These are phyloP conservation scores for Phytophthora colocasiae DNA, from an alignment of 352 stramenopile species.

Conservation along the genomic window DNA sequence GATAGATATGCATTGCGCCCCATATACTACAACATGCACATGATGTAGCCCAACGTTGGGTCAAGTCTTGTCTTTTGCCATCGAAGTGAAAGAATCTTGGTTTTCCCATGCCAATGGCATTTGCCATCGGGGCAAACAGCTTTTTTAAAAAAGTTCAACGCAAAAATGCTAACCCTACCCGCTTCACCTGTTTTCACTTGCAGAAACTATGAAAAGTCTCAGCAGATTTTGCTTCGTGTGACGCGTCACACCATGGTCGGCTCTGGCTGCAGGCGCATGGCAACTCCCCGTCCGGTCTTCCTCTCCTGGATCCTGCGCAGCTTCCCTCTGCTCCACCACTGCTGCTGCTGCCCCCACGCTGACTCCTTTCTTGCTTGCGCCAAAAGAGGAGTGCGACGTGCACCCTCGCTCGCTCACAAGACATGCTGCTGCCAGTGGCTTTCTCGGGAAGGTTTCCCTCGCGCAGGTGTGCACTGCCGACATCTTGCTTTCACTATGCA, in stretches of 20 bases:
- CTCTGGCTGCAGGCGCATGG: slow-evolving; percentile 14
- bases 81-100: background rate
- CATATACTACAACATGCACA: no score
- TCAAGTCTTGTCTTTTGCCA: no score
- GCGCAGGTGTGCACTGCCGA: background rate
- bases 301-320: slow-evolving; percentile 26
- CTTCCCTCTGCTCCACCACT: slow-evolving; percentile 25
- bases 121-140: no score
- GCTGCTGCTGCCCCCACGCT: slow-evolving; percentile 8
- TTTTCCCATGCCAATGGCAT: background rate
- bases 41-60: no score
- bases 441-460: slow-evolving; percentile 1
- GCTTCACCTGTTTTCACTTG: slow-evolving; percentile 10
- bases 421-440: slow-evolving; percentile 13
- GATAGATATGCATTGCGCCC: no score
- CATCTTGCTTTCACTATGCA: slow-evolving; percentile 31
- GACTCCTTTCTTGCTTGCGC: slow-evolving; percentile 23
- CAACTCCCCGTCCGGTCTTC: slow-evolving; percentile 35
- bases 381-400: background rate
- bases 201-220: slow-evolving; percentile 10
- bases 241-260: slow-evolving; percentile 19
- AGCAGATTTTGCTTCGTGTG: slow-evolving; percentile 3
- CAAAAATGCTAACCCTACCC: slow-evolving; percentile 22
- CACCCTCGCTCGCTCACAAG: slow-evolving; percentile 1
- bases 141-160: slow-evolving; percentile 22